Evolutionary conservation across 2,329 filamentous ascomycete genomes (phyloP), one percentile per base, ranked within the genome.

Genomic region (Pseudocercospora macadamiae): DNA sequence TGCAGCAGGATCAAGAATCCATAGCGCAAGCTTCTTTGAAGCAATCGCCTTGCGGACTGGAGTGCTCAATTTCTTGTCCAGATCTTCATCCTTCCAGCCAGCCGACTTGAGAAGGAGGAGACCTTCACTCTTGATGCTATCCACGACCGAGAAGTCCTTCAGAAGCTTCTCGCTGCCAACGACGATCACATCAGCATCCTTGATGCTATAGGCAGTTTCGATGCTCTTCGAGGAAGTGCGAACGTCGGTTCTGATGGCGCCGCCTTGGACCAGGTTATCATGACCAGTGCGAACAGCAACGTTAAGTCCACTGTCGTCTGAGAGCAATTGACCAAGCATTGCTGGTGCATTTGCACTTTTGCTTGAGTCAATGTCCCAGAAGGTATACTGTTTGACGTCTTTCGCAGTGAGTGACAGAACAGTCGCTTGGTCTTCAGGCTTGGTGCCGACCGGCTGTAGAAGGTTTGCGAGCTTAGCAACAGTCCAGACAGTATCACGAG

Each of bases 281-380:
- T 87, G 81, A 8, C 78, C 78, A 53, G 80, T 81, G 65, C 81
- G 83, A 32, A 83, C 80, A 45, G 84, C 82, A 47, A 89, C 82
- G 64, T 87, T 88, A 71, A 80, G 80, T 0, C 83, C 75, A 8
- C 83, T 83, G 67, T 88, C 84, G 28, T 79, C 80, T 3, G 86
- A 83, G 32, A 89, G 75, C 7, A 86, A 79, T 70, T 86, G 81
- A 37, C 82, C 84, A 49, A 89, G 72, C 45, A 78, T 83, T 19
- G 83, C 77, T 9, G 91, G 88, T 1, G 91, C 87, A 59, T 80
- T 80, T 52, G 83, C 81, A 52, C 88, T 83, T 1, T 80, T 76
- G 25, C 92, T 92, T 73, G 87, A 84, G 71, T 96, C 93, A 37
- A 90, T 74, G 67, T 97, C 90, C 92, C 93, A 97, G 83, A 99